Base-by-base conservation (phyloP, 1,284 basidiomycete genomes). In the Volvariella surrecta region DNA sequence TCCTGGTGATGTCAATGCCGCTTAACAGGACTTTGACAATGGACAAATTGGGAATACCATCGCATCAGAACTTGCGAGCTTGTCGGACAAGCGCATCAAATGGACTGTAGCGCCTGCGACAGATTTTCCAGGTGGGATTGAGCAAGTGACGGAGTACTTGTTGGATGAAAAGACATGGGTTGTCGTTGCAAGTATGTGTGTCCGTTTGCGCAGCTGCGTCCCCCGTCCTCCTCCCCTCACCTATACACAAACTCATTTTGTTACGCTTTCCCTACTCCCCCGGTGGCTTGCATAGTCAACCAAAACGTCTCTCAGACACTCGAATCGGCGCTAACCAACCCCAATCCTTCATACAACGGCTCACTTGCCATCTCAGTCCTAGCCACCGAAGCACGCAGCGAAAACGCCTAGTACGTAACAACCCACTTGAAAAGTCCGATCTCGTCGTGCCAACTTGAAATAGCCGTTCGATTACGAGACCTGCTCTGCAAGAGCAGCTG, bases 21-120 rank as follows among this genome's bases (percentile, higher is more conserved):
- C 24, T 35, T n/a, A 4, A 19, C 40, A 76, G 73, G 74, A 77
- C 50, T 77, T 76, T 49, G 74, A 77, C 40, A 70, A 67, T 16
- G 66, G 57, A 7, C 39, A 54, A 19, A 57, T 76, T 15, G 75
- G 75, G 1, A 58, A 61, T 39, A 53, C 54, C 0, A 63, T 74
- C 10, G 53, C 58, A 1, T 48, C 58, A 46, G 58, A 58, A 13
- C 51, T 74, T 10, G 56, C 51, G 4, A 48, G 48, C 3, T 44
- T 60, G 8, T 50, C 59, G 6, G 34, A 50, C 18, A 22, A 49
- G 4, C 56, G 53, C 11, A 56, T 78, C 6, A 54, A 59, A 1
- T 78, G 74, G 69, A 52, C 57, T 9, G 47, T 62, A 3, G 49
- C 64, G 3, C 50, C 68, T 24, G 52, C 72, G 2, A 58, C 58